A percentile compares a stretch with the other conserved stretches of the same genome.
phyloP scores from a whole-genome alignment of 2,329 filamentous ascomycete species.

The Xylaria sp. region DNA sequence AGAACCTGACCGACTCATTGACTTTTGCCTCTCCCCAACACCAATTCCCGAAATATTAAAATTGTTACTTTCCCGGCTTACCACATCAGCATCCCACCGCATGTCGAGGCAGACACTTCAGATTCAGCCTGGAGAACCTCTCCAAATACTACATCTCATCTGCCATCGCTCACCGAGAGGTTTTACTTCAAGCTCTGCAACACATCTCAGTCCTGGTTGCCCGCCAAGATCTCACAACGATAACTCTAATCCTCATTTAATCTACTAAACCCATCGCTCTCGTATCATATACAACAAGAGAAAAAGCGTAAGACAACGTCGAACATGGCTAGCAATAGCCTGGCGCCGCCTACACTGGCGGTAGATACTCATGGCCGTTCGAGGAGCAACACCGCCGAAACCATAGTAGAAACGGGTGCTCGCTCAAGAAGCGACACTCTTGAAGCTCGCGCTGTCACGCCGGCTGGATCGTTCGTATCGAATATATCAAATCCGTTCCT shows the following conservation, averaged over 20 bases:
- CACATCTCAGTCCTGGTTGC: not conserved
- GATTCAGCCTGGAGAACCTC: conserved; percentile 10
- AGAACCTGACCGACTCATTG: conserved; percentile 1
- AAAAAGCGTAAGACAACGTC: not conserved
- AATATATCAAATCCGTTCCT: conserved; percentile 42
- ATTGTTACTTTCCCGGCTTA: conserved; percentile 7
- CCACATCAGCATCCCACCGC: conserved; percentile 23
- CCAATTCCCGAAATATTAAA: not conserved
- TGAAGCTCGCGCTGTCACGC: conserved; percentile 39
- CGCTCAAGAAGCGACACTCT: conserved; percentile 34
- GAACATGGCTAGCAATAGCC: conserved; percentile 35
- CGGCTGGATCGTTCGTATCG: conserved; percentile 40
- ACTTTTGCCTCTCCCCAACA: not conserved
- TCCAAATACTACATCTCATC: conserved; percentile 18
- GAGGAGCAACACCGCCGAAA: conserved; percentile 31
- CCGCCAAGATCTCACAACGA: not conserved
- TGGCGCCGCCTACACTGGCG: conserved; percentile 38
- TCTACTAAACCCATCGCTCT: not conserved
- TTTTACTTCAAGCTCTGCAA: not conserved
- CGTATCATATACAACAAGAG: not conserved
- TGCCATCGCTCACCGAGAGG: conserved; percentile 6
- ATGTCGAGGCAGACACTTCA: conserved; percentile 21
- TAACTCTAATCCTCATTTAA: not conserved
- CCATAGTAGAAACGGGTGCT: conserved; percentile 31
- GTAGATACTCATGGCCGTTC: conserved; percentile 38